A percentile compares a stretch with the other conserved stretches of the same genome.
Conservation (phyloP, 2,329 filamentous ascomycete species). For the Xylaria sp. region DNA sequence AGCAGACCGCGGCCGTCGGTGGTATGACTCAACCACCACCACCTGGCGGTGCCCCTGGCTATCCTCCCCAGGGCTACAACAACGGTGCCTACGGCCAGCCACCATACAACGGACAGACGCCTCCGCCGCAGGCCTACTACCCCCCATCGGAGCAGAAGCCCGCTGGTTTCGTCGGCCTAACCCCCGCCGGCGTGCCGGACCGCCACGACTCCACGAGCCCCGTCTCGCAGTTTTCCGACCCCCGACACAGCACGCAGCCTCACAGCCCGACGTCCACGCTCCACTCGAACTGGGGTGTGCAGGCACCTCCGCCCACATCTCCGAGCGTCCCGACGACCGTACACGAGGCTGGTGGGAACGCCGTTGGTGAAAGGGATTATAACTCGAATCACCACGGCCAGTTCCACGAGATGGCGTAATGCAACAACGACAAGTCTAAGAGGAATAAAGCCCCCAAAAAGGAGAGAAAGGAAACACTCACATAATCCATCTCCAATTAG, state of each 20-base stretch:
- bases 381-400: constrained; percentile 53
- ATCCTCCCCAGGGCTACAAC: constrained; percentile 39
- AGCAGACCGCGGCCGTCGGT: constrained; percentile 29
- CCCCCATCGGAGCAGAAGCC: constrained; percentile 41
- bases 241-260: constrained; percentile 40
- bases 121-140: constrained; percentile 40
- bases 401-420: constrained; percentile 55
- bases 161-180: constrained; percentile 41
- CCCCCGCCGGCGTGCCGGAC: constrained; percentile 39
- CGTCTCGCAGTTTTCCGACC: constrained; percentile 42
- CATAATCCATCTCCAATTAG: background rate
- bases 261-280: constrained; percentile 46
- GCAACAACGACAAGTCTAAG: background rate
- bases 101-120: constrained; percentile 34
- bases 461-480: background rate
- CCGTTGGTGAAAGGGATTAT: constrained; percentile 47
- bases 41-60: constrained; percentile 16
- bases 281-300: constrained; percentile 42
- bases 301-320: constrained; percentile 40
- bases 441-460: background rate
- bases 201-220: constrained; percentile 47
- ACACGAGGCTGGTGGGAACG: constrained; percentile 54
- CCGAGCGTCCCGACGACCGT: constrained; percentile 47
- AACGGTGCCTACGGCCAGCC: constrained; percentile 40
- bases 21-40: constrained; percentile 7